Base-by-base conservation (phyloP, 2,329 filamentous ascomycete genomes). In the Diaporthe sp. region DNA sequence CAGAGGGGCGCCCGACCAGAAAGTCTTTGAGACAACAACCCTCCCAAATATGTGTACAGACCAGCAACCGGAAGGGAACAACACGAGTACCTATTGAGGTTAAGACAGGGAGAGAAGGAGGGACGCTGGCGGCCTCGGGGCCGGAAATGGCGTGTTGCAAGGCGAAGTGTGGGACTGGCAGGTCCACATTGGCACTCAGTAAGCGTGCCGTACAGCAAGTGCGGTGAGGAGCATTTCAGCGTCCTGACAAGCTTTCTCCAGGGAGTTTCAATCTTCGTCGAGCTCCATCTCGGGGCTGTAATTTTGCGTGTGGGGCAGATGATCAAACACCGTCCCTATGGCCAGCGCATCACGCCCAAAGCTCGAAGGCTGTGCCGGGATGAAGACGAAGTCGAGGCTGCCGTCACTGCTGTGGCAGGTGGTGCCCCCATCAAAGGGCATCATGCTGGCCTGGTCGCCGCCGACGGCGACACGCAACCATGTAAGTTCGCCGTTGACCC, bases 401-500 rank as follows among this genome's bases (percentile, higher is more conserved):
- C 70, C 70, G 44, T 53, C 10, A 8, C 31, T 65, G 70, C 46
- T 72, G 58, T 34, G n/a, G 17, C 53, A 39, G 12, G 70, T 55
- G 6, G 34, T 62, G 46, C 15, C 17, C 10, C 31, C 44, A 7
- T 22, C 34, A 12, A 72, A 53, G 10, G 57, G 46, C 3, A 19
- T n/a, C 2, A 34, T 17, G 19, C 46, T 46, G 46, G 46, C 46
- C 13, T 55, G 34, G 37, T 65, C 58, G 22, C 15, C 12, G 37
- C 3, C 13, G 25, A 25, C 39, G 15, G 55, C 25, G 15, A 49
- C 13, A 9, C 57, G 71, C 46, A 51, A 44, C 46, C 57, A 73
- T 37, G 4, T n/a, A 1, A 61, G 44, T 3, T 73, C 71, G 58
- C 71, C 71, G 12, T 65, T 44, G 71, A 73, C 9, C 71, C 71